These are phyloP conservation scores for Polyporus tsugae DNA, from an alignment of 1,284 basidiomycete genomes.

Conservation along the genomic window DNA sequence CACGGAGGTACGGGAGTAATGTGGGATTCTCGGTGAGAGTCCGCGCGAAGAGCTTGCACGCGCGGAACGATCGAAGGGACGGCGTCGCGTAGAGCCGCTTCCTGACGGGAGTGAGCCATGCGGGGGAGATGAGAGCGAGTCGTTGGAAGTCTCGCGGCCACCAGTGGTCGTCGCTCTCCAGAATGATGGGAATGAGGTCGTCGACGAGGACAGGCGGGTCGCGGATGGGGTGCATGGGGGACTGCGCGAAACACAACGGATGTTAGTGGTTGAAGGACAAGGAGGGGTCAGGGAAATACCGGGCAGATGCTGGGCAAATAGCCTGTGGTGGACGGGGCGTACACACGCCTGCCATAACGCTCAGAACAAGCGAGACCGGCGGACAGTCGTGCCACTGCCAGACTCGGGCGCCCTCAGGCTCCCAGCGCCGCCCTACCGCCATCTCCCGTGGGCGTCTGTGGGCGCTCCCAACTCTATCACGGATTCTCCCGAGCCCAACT, in stretches of 20 bases:
- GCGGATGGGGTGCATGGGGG: constrained; percentile 18
- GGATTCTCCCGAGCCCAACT: neutral
- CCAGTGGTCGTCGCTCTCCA: constrained; percentile 58
- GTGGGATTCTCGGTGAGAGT: constrained; percentile 49
- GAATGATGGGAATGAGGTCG: constrained; percentile 61
- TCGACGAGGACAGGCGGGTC: constrained; percentile 47
- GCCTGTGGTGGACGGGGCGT: neutral
- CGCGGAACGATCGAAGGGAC: constrained; percentile 48
- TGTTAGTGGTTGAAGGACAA: constrained; percentile 23
- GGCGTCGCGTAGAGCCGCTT: constrained; percentile 56
- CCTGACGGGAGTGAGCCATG: constrained; percentile 54
- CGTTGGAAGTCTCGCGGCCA: constrained; percentile 59
- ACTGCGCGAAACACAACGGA: constrained; percentile 23
- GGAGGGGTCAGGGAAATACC: neutral
- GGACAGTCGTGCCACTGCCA: neutral
- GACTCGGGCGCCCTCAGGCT: neutral
- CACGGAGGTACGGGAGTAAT: constrained; percentile 48
- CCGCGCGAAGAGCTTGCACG: constrained; percentile 52
- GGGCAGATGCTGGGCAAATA: neutral
- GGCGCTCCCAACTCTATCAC: neutral
- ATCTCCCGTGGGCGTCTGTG: neutral
- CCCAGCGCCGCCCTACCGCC: neutral
- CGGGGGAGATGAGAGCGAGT: constrained; percentile 55
- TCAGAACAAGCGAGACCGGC: neutral
- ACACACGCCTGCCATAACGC: constrained; percentile 7